Evolutionary conservation across 2,329 filamentous ascomycete species (phyloP).

Genomic region (Talaromyces amestolkiae): DNA sequence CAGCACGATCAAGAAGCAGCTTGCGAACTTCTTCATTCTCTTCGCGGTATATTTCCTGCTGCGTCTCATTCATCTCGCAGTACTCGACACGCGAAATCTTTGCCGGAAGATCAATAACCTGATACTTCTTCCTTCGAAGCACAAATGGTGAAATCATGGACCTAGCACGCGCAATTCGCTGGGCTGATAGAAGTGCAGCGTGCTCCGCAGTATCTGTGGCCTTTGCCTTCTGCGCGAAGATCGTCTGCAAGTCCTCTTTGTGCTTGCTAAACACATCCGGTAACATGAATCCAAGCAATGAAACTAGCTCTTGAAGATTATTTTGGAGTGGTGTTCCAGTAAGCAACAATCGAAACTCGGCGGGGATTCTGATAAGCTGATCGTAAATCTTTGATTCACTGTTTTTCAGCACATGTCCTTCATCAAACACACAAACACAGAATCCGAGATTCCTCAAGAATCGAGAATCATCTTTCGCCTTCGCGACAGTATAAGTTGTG

Average conservation of each 20-base stretch:
- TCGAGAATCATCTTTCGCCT: slow-evolving; percentile 58
- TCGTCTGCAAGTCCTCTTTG: slow-evolving; percentile 74
- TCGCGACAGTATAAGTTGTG: slow-evolving; percentile 69
- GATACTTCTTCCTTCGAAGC: slow-evolving; percentile 85
- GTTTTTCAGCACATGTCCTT: slow-evolving; percentile 92
- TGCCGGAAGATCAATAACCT: slow-evolving; percentile 80
- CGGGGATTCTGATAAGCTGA: slow-evolving; percentile 71
- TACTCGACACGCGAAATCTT: slow-evolving; percentile 77
- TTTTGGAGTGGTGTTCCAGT: slow-evolving; percentile 94
- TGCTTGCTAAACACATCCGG: slow-evolving; percentile 75
- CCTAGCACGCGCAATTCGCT: slow-evolving; percentile 80
- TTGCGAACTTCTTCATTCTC: slow-evolving; percentile 63
- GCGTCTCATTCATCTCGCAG: slow-evolving; percentile 72
- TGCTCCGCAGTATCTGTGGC: slow-evolving; percentile 65
- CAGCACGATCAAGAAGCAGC: slow-evolving; percentile 58
- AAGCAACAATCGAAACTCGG: slow-evolving; percentile 80
- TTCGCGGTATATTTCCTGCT: slow-evolving; percentile 70
- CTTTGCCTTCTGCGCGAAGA: slow-evolving; percentile 90
- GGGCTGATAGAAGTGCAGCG: slow-evolving; percentile 77
- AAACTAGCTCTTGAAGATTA: slow-evolving; percentile 87
- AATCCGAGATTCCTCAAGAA: slow-evolving; percentile 63
- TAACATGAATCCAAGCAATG: slow-evolving; percentile 90
- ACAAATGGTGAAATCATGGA: slow-evolving; percentile 96
- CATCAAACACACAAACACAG: slow-evolving; percentile 73
- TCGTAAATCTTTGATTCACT: slow-evolving; percentile 77